These are phyloP conservation scores for Capsicum rhomboideum DNA, from an alignment of 257 asterid species.

Conservation along the genomic window DNA sequence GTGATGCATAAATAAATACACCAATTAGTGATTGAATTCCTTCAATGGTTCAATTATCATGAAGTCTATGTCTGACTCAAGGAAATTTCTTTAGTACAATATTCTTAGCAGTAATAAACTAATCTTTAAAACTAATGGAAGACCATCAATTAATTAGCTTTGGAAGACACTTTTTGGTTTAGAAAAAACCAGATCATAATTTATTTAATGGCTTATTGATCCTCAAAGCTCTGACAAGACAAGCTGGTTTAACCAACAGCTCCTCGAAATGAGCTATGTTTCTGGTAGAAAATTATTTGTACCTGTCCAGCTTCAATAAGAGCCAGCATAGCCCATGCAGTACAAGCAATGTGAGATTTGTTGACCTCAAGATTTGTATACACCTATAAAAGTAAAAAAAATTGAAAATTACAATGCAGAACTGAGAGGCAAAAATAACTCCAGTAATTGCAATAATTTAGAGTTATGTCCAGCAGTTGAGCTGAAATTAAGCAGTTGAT, in stretches of 20 bases:
- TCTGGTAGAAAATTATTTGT: neutral
- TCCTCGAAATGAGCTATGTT: neutral
- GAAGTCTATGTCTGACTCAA: neutral
- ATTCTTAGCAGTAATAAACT: neutral
- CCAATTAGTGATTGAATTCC: neutral
- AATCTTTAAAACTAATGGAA: neutral
- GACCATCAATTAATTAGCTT: neutral
- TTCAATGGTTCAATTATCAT: neutral
- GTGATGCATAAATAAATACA: neutral
- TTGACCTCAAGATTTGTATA: neutral
- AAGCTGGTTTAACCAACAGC: neutral
- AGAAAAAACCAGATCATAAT: neutral
- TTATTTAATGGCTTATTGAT: neutral
- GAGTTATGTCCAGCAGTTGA: neutral
- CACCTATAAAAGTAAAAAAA: neutral
- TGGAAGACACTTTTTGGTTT: no score
- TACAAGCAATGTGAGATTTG: neutral
- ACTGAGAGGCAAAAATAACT: neutral
- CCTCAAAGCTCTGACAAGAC: neutral
- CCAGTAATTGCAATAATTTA: neutral
- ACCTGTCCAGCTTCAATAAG: conserved; percentile 14
- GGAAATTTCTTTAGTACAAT: neutral
- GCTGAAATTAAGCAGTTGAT: neutral
- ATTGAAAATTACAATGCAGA: neutral
- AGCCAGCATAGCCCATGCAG: conserved; percentile 12